phyloP scores from a whole-genome alignment of 169 alveolate genomes.

The Cytauxzoon felis region DNA sequence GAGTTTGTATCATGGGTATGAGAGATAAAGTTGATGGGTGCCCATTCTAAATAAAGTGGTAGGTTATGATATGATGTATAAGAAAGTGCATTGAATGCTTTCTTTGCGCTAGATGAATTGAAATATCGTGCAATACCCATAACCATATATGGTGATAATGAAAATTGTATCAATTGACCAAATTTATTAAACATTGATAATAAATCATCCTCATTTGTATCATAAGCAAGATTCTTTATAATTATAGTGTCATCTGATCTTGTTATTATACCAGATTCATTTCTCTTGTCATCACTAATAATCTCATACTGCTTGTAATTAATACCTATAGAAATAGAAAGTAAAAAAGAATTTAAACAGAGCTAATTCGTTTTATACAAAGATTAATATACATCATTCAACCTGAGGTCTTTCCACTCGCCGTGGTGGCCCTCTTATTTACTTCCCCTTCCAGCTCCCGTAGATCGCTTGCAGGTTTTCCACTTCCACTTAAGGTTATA shows the following conservation, averaged over 20 bases:
- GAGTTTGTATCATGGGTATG: slow-evolving; percentile 21
- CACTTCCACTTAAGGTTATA: too few relatives aligned
- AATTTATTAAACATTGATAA: slow-evolving; percentile 76
- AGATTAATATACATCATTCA: too few relatives aligned
- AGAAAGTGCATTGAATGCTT: slow-evolving; percentile 83
- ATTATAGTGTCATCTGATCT: slow-evolving; percentile 62
- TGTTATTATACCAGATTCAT: neutral
- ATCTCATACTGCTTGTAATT: slow-evolving; percentile 1
- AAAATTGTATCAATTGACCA: slow-evolving; percentile 78
- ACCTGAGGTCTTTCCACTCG: too few relatives aligned
- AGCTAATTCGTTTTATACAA: too few relatives aligned
- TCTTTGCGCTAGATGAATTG: slow-evolving; percentile 75
- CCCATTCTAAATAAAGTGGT: slow-evolving; percentile 90
- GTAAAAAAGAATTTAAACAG: neutral
- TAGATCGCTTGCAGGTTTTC: too few relatives aligned
- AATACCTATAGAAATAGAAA: neutral
- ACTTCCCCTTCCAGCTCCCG: too few relatives aligned
- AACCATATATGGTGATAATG: slow-evolving; percentile 85
- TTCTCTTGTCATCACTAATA: neutral
- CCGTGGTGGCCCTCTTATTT: too few relatives aligned
- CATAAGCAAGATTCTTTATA: slow-evolving; percentile 71
- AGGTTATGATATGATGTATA: slow-evolving; percentile 77
- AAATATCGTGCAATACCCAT: slow-evolving; percentile 86
- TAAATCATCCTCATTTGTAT: slow-evolving; percentile 73
- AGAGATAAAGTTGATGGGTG: slow-evolving; percentile 74